Conservation (phyloP, 2,329 filamentous ascomycete species). For the Colletotrichum tanaceti region DNA sequence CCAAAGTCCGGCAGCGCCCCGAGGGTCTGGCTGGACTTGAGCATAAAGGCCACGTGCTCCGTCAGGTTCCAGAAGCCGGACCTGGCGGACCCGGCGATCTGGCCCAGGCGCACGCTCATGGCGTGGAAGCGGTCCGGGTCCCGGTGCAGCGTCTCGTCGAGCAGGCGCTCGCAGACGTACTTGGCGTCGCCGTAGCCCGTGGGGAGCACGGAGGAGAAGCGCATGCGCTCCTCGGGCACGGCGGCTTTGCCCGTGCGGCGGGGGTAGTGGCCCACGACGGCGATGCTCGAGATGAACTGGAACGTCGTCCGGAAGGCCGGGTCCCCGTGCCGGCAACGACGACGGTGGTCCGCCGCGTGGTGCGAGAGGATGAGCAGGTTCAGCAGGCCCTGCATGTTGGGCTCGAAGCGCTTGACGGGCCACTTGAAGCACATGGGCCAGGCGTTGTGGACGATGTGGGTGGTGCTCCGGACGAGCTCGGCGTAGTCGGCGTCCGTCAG, state of each 20-base stretch:
- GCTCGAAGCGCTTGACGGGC: slow-evolving; percentile 52
- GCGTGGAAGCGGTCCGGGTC: slow-evolving; percentile 55
- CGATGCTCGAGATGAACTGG: slow-evolving; percentile 58
- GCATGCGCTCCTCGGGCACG: slow-evolving; percentile 58
- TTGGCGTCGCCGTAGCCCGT: slow-evolving; percentile 67
- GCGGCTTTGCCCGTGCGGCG: slow-evolving; percentile 42
- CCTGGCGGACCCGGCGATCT: slow-evolving; percentile 11
- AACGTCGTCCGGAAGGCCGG: slow-evolving; percentile 48
- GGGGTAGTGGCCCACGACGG: slow-evolving; percentile 50
- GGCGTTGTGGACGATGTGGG: slow-evolving; percentile 63
- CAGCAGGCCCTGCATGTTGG: slow-evolving; percentile 58
- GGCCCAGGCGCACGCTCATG: slow-evolving; percentile 53
- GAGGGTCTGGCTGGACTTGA: slow-evolving; percentile 62
- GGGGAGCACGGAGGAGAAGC: slow-evolving; percentile 54
- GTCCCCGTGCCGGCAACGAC: slow-evolving; percentile 46
- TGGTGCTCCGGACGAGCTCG: slow-evolving; percentile 52
- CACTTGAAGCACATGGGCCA: slow-evolving; percentile 62
- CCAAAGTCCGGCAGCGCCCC: slow-evolving; percentile 54
- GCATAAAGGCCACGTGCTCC: slow-evolving; percentile 62
- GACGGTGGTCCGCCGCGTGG: neutral
- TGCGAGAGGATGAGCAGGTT: slow-evolving; percentile 60
- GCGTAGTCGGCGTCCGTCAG: slow-evolving; percentile 53
- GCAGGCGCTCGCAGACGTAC: slow-evolving; percentile 61
- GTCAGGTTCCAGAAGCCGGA: slow-evolving; percentile 27
- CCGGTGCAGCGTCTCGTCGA: slow-evolving; percentile 59